These are phyloP conservation scores for Cardamine chenopodiifolia DNA, from an alignment of 345 rosid species.

Conservation along the genomic window DNA sequence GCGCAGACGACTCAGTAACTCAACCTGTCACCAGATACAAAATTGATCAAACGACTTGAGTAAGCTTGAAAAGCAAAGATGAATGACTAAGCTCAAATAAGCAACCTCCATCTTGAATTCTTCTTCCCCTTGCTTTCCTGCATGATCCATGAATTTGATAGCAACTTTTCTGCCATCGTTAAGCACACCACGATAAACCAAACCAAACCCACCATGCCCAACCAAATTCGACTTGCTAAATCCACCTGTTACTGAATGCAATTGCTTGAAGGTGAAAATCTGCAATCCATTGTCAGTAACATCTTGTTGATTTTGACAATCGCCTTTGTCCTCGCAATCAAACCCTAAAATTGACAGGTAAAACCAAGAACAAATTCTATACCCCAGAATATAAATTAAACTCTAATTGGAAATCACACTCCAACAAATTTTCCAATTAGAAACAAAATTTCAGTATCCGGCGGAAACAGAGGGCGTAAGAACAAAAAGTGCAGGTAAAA, in stretches of 20 bases:
- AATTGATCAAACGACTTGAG: slow-evolving; percentile 27
- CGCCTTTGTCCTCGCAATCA: slow-evolving; percentile 57
- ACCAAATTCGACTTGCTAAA: slow-evolving; percentile 91
- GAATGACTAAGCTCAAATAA: not conserved
- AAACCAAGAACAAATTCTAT: not conserved
- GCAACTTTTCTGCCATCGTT: slow-evolving; percentile 70
- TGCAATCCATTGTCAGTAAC: slow-evolving; percentile 59
- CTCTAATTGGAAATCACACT: slow-evolving; percentile 1
- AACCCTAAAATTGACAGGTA: slow-evolving; percentile 45
- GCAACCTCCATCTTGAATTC: slow-evolving; percentile 85
- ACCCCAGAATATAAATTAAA: not conserved
- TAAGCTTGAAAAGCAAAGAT: not conserved
- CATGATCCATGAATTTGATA: slow-evolving; percentile 79
- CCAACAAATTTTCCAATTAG: not conserved
- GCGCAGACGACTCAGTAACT: slow-evolving; percentile 69
- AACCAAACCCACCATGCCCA: slow-evolving; percentile 88
- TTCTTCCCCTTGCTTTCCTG: slow-evolving; percentile 91
- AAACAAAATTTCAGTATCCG: not conserved
- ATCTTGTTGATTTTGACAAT: slow-evolving; percentile 41
- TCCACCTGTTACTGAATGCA: slow-evolving; percentile 82
- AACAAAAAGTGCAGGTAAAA: slow-evolving; percentile 14
- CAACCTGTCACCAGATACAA: slow-evolving; percentile 56
- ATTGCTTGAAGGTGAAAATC: slow-evolving; percentile 78
- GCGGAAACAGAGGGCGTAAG: not conserved
- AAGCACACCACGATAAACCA: slow-evolving; percentile 72